Percentiles rank a stretch among this genome's conserved stretches.
phyloP scores from a whole-genome alignment of 2,329 filamentous ascomycete genomes.

The Penicillium digitatum region DNA sequence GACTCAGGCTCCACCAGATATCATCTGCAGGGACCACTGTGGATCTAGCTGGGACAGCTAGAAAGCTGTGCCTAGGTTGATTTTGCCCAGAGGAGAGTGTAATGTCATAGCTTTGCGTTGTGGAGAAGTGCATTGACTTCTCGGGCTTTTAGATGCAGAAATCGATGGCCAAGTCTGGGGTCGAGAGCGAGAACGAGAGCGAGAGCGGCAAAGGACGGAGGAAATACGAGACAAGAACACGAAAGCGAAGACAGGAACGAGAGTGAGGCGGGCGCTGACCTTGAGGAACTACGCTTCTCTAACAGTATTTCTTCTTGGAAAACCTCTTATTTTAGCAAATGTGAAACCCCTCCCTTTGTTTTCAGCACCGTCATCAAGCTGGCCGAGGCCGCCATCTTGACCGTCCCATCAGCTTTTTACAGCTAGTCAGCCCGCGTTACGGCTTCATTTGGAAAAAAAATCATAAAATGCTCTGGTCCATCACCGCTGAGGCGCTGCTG shows the following conservation, averaged over 20 bases:
- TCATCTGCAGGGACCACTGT: not conserved
- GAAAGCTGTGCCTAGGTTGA: no score
- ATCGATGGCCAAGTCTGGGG: not conserved
- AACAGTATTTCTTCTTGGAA: not conserved
- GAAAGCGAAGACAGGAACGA: not conserved
- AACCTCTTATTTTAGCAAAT: not conserved
- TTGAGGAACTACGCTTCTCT: not conserved
- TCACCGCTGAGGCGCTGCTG: no score
- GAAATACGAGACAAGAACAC: not conserved
- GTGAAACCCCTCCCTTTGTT: no score
- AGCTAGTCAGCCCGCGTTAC: no score
- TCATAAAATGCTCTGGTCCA: no score
- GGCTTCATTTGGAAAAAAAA: no score
- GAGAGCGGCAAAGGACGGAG: not conserved
- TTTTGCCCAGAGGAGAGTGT: not conserved
- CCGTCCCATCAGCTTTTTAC: no score
- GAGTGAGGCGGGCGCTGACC: not conserved
- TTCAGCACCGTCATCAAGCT: no score
- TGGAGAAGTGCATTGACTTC: not conserved
- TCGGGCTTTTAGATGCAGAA: not conserved
- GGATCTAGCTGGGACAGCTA: not conserved
- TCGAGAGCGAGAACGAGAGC: not conserved
- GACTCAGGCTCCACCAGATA: not conserved
- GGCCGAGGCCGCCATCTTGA: no score
- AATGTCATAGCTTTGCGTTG: not conserved